Conservation (phyloP, 208 protist genomes). For the Acanthamoeba castellanii region DNA sequence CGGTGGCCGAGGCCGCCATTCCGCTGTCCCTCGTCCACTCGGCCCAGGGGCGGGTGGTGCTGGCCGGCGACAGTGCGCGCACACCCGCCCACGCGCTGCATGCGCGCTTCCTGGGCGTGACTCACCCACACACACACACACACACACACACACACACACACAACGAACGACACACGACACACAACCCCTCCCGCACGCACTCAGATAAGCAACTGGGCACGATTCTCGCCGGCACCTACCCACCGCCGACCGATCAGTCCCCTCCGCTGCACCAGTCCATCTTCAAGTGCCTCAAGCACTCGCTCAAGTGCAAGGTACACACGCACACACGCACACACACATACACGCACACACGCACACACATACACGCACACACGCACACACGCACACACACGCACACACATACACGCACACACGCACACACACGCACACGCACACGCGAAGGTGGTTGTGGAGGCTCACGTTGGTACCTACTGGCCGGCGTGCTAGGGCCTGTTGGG, state of each 20-base stretch:
- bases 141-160: too few relatives aligned
- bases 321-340: too few relatives aligned
- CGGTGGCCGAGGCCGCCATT: constrained; percentile 9
- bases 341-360: too few relatives aligned
- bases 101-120: not conserved
- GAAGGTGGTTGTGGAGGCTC: too few relatives aligned
- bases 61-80: not conserved
- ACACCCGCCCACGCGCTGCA: not conserved
- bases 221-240: not conserved
- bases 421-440: too few relatives aligned
- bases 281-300: constrained; percentile 41
- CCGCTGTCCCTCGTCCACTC: not conserved
- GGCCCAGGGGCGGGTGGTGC: not conserved
- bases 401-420: too few relatives aligned
- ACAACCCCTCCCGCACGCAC: not conserved
- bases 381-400: too few relatives aligned
- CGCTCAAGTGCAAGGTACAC: not conserved
- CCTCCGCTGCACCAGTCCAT: constrained; percentile 7
- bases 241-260: not conserved
- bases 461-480: too few relatives aligned
- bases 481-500: not conserved
- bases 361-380: too few relatives aligned
- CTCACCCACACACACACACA: too few relatives aligned
- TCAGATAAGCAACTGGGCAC: constrained; percentile 14
- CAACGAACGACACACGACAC: too few relatives aligned